A percentile compares a stretch with the other conserved stretches of the same genome.
Conservation (phyloP, 805 yeast genomes). For the Metschnikowia noctiluminum region DNA sequence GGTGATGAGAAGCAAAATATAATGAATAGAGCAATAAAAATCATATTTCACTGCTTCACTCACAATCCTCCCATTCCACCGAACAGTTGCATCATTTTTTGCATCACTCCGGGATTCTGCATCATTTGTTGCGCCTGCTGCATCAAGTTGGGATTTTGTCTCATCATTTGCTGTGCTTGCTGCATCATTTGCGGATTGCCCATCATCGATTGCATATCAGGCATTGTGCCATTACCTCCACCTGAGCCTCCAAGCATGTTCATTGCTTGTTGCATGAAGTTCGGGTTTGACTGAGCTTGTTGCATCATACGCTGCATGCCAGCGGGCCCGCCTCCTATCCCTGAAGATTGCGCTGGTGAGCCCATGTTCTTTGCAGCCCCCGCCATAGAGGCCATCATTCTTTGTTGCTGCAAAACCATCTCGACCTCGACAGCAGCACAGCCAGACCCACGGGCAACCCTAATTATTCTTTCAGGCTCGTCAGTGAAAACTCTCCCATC, state of each 20-base stretch:
- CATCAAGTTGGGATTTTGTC: conserved; percentile 43
- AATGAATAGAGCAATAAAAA: background rate
- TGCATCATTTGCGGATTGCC: conserved; percentile 49
- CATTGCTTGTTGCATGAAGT: conserved; percentile 60
- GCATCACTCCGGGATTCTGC: conserved; percentile 68
- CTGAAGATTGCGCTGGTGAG: conserved; percentile 36
- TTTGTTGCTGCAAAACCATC: conserved; percentile 84
- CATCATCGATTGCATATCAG: conserved; percentile 41
- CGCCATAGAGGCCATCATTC: conserved; percentile 94
- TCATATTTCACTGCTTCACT: background rate
- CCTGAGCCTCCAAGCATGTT: conserved; percentile 52
- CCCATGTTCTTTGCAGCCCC: conserved; percentile 57
- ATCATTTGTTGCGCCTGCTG: conserved; percentile 43
- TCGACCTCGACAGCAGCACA: conserved; percentile 90
- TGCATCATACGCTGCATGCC: conserved; percentile 52
- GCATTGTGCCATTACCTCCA: conserved; percentile 41
- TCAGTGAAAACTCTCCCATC: conserved; percentile 80
- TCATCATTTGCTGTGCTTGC: conserved; percentile 47
- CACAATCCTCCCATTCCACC: conserved; percentile 51
- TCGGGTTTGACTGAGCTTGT: conserved; percentile 49
- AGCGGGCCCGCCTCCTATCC: conserved; percentile 31
- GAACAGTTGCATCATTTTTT: conserved; percentile 65
- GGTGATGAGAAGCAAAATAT: background rate
- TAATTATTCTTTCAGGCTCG: conserved; percentile 79
- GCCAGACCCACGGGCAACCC: conserved; percentile 95